A percentile compares a stretch with the other conserved stretches of the same genome.
Conservation (phyloP, 2,329 filamentous ascomycete species). For the Pseudocercospora fijiensis region DNA sequence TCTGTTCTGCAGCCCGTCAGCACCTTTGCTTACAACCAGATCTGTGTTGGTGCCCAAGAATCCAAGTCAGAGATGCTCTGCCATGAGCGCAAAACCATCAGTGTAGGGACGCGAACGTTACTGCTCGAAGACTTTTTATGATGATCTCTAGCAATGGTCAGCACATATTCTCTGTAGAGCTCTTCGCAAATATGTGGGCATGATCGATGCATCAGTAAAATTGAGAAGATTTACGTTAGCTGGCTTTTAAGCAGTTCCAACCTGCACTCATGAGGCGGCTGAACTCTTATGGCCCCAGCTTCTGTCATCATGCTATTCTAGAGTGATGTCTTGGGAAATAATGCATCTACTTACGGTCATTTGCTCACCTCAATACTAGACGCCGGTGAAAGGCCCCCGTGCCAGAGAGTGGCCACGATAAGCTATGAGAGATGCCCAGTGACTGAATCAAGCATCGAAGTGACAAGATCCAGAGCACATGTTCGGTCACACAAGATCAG, state of each 20-base stretch:
- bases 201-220: constrained; percentile 12
- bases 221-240: constrained; percentile 36
- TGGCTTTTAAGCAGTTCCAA: constrained; percentile 37
- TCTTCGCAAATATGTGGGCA: neutral
- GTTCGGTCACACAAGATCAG: neutral
- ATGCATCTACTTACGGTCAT: neutral
- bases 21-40: neutral
- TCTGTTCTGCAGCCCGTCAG: neutral
- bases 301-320: constrained; percentile 27
- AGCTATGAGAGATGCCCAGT: too few relatives aligned
- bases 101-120: neutral
- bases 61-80: neutral
- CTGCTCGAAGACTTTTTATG: neutral
- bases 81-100: neutral
- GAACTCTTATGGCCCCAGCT: constrained; percentile 38
- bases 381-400: too few relatives aligned
- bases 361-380: neutral
- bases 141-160: neutral
- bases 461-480: too few relatives aligned
- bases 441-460: too few relatives aligned
- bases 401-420: too few relatives aligned
- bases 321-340: neutral
- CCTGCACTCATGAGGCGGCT: constrained; percentile 26
- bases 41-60: neutral
- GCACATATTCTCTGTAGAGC: neutral